Percentiles rank a stretch among this genome's conserved stretches.
Evolutionary conservation across 176 grass and related monocot genomes (phyloP).

Genomic region (Musa beccarii): DNA sequence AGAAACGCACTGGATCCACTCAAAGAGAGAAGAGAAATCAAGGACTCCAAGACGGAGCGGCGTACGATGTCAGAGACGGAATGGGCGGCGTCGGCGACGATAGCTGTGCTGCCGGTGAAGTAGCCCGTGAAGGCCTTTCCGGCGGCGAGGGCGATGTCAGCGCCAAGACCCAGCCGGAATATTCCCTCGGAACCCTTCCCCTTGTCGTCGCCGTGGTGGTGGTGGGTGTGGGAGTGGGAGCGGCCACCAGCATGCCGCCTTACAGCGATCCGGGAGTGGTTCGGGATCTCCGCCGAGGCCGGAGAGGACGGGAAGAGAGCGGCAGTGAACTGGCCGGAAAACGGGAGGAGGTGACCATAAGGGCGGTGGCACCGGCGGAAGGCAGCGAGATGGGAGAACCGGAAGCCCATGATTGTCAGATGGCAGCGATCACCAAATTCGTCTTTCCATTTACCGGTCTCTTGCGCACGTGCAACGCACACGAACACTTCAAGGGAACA

Average conservation of each 20-base stretch:
- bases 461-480: too few species aligned
- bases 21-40: background rate
- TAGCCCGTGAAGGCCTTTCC: slow-evolving; percentile 68
- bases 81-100: slow-evolving; percentile 79
- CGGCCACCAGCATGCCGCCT: slow-evolving; percentile 20
- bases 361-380: slow-evolving; percentile 13
- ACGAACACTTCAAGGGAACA: too few species aligned
- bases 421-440: background rate
- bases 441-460: too few species aligned
- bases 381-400: slow-evolving; percentile 34
- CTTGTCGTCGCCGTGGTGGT: slow-evolving; percentile 5
- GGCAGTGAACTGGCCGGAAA: slow-evolving; percentile 7
- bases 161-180: slow-evolving; percentile 60
- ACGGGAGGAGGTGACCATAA: background rate
- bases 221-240: slow-evolving; percentile 12
- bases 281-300: slow-evolving; percentile 4
- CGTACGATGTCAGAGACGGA: slow-evolving; percentile 87
- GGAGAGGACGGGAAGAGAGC: slow-evolving; percentile 5
- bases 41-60: background rate
- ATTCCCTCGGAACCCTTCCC: slow-evolving; percentile 21
- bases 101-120: slow-evolving; percentile 82
- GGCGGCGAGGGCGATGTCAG: slow-evolving; percentile 45
- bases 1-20: background rate
- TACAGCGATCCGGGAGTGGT: slow-evolving; percentile 34
- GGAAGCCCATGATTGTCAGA: slow-evolving; percentile 41